A percentile compares a stretch with the other conserved stretches of the same genome.
phyloP scores from a whole-genome alignment of 2,329 filamentous ascomycete species.

The Arthroderma sp. region DNA sequence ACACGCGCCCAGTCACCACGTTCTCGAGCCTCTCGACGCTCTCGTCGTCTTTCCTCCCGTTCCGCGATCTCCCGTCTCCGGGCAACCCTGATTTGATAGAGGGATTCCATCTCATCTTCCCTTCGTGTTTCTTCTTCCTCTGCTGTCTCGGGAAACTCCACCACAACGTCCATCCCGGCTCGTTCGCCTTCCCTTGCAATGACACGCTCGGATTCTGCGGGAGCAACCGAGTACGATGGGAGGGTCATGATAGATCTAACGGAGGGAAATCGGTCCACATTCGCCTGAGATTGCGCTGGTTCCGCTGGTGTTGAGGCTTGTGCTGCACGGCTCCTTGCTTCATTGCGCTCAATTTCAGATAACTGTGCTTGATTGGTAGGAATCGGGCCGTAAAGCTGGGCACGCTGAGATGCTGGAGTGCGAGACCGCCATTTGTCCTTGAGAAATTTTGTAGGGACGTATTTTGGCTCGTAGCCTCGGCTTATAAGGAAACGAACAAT shows the following conservation, averaged over 20 bases:
- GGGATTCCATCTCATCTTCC: constrained; percentile 80
- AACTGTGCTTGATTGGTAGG: constrained; percentile 12
- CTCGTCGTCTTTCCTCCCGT: constrained; percentile 59
- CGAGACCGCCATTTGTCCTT: constrained; percentile 41
- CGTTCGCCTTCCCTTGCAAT: constrained; percentile 82
- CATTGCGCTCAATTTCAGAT: constrained; percentile 10
- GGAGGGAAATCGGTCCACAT: constrained; percentile 68
- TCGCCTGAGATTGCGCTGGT: not conserved
- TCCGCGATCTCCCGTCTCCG: constrained; percentile 63
- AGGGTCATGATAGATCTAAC: constrained; percentile 90
- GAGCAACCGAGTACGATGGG: constrained; percentile 64
- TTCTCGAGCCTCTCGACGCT: constrained; percentile 57
- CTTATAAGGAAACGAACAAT: constrained; percentile 30
- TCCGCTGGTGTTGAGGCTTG: not conserved
- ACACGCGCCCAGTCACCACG: constrained; percentile 57
- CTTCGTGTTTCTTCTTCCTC: constrained; percentile 67
- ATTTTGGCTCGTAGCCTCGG: constrained; percentile 36
- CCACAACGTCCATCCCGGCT: constrained; percentile 76
- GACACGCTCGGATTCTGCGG: constrained; percentile 64
- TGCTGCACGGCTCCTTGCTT: constrained; percentile 3
- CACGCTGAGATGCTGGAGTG: constrained; percentile 25
- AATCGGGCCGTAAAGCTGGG: constrained; percentile 25
- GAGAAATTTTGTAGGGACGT: constrained; percentile 37
- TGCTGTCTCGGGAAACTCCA: constrained; percentile 68
- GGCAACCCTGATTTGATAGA: constrained; percentile 77